Conservation (phyloP, 1,284 basidiomycete genomes). For the Sporisorium graminicola region DNA sequence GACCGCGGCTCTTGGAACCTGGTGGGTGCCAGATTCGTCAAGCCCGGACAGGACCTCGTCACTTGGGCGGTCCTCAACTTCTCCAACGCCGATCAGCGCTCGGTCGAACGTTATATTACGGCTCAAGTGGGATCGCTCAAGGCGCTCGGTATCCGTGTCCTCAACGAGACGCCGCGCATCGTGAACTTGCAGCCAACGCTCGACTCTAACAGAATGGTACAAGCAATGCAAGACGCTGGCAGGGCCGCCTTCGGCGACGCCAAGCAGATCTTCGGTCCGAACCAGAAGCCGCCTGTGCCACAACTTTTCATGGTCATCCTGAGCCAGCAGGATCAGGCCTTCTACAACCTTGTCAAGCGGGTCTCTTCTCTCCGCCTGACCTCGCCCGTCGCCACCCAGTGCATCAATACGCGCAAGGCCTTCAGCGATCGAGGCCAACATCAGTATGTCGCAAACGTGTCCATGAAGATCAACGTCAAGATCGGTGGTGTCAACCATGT, state of each 20-base stretch:
- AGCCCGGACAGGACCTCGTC: conserved; percentile 26
- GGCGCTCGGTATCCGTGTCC: conserved; percentile 38
- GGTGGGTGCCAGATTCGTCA: conserved; percentile 35
- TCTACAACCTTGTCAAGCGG: conserved; percentile 71
- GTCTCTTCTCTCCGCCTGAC: conserved; percentile 64
- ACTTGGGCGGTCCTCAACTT: conserved; percentile 58
- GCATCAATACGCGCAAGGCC: conserved; percentile 54
- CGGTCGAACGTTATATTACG: conserved; percentile 21
- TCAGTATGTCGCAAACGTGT: conserved; percentile 72
- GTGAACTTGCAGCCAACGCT: conserved; percentile 3
- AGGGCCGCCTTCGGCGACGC: conserved; percentile 13
- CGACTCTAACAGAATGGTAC: conserved; percentile 8
- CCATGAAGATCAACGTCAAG: conserved; percentile 70
- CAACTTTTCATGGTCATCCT: conserved; percentile 57
- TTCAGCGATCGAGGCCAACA: conserved; percentile 61
- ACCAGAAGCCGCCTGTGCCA: conserved; percentile 26
- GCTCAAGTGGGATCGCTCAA: conserved; percentile 22
- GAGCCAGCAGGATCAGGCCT: conserved; percentile 55
- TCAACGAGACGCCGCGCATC: conserved; percentile 19
- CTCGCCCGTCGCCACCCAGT: conserved; percentile 70
- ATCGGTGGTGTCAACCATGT: conserved; percentile 72
- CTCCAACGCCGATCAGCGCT: conserved; percentile 8
- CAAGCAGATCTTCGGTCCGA: conserved; percentile 12
- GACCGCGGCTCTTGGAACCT: conserved; percentile 61
- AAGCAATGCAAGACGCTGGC: conserved; percentile 11